Base-by-base conservation (phyloP, 305 asterid genomes). In the Plantago lanceolata region DNA sequence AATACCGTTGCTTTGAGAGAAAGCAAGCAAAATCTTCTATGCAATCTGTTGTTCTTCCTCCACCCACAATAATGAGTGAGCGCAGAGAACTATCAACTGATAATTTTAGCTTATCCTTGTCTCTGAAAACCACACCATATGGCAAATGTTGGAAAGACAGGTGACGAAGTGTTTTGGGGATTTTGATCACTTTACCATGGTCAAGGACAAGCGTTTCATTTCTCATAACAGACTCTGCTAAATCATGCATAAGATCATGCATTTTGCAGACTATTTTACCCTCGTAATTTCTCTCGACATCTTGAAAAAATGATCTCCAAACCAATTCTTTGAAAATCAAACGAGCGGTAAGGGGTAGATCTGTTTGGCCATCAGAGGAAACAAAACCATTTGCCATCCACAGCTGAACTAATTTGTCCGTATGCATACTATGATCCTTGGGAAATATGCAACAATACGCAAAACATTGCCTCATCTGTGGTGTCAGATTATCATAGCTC, bases 171-270 rank as follows among this genome's bases (percentile, higher is more conserved):
- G 64, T 59, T 59, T 59, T 59, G 8, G 51, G 64, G 43, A 40
- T 1, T 19, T 19, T 59, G 1, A 40, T 19, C 63, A 2, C 14
- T 29, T 51, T 14, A 17, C 4, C 48, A 33, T 21, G n/a, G 51
- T 33, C 55, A 14, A 70, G 0, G 43, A 50, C 21, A 37, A 9
- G 52, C 12, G 57, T 72, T 48, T 72, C 72, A 1, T 55, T 28
- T 61, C 35, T 59, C 78, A 73, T 73, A 28, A 76, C 66, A 54
- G 62, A 76, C 52, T 11, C 19, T 8, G 82, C 78, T 45, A 80
- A 51, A 48, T 76, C 82, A 69, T 76, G 78, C 66, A 73, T 59
- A 19, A 79, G 66, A 54, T 73, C 85, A 4, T 80, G 85, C 74
- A 77, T 68, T 66, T 67, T 64, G 61, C 61, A 80, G 2, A 54